A percentile compares a stretch with the other conserved stretches of the same genome.
Evolutionary conservation across 73 alveolate genomes (phyloP).

Genomic region (Symbiodinium natans): DNA sequence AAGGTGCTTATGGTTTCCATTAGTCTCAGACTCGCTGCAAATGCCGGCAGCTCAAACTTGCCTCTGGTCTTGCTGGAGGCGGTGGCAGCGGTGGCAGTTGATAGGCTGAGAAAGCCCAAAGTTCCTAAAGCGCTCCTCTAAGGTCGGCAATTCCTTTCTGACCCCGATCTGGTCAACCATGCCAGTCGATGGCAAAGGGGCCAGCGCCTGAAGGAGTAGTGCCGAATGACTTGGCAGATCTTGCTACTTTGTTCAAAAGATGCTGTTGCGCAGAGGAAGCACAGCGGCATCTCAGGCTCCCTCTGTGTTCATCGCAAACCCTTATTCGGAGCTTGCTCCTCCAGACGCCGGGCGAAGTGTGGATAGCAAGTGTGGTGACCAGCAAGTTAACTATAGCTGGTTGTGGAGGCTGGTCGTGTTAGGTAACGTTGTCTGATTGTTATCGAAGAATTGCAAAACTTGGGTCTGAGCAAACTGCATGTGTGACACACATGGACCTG

Average conservation of each 20-base stretch:
- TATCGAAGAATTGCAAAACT: no score
- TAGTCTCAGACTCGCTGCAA: background rate
- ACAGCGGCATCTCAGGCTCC: background rate
- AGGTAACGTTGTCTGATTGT: no score
- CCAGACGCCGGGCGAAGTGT: constrained; percentile 19
- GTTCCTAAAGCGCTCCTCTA: no score
- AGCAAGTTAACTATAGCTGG: background rate
- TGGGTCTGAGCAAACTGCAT: no score
- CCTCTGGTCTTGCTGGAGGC: no score
- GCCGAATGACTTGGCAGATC: no score
- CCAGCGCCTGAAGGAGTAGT: background rate
- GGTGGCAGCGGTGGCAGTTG: no score
- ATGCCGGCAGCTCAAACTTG: background rate
- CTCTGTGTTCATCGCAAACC: constrained; percentile 34
- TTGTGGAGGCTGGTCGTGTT: background rate
- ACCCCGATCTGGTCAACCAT: constrained; percentile 19
- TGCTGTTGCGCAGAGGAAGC: background rate
- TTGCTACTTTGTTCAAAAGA: no score
- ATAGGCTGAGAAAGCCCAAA: no score
- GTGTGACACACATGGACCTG: no score
- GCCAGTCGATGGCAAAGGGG: constrained; percentile 52
- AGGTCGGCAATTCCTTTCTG: constrained; percentile 31
- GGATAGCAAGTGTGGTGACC: background rate
- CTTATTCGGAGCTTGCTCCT: constrained; percentile 45
- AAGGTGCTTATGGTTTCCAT: constrained; percentile 2